phyloP scores from a whole-genome alignment of 495 filamentous ascomycete genomes.

The Entonaema liquescens region DNA sequence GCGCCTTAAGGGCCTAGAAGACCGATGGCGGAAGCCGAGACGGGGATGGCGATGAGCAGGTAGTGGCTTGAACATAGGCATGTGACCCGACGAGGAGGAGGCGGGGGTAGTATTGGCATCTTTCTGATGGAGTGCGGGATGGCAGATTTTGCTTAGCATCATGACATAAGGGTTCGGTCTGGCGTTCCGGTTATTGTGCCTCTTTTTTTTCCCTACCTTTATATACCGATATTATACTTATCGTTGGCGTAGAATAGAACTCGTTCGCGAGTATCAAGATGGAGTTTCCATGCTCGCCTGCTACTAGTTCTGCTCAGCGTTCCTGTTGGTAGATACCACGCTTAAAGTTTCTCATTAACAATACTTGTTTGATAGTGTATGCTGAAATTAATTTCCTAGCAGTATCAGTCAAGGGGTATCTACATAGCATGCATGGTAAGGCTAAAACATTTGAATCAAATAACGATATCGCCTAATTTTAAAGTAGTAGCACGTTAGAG shows the following conservation, averaged over 20 bases:
- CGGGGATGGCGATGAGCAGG: background rate
- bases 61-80: background rate
- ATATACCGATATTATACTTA: background rate
- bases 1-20: slow-evolving; percentile 59
- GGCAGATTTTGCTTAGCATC: slow-evolving; percentile 30
- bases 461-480: no score
- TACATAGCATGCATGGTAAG: no score
- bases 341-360: background rate
- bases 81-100: background rate
- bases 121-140: background rate
- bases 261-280: background rate
- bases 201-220: slow-evolving; percentile 2
- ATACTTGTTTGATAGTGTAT: background rate
- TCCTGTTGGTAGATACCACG: background rate
- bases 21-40: background rate
- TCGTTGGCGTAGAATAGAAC: background rate
- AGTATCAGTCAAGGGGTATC: no score
- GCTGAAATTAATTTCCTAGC: no score
- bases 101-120: background rate
- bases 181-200: slow-evolving; percentile 26
- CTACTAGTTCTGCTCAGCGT: background rate
- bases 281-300: background rate
- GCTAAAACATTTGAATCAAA: no score
- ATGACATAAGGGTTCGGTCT: slow-evolving; percentile 26
- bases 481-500: no score